Evolutionary conservation across 73 alveolate genomes (phyloP).

Genomic region (Urostyla sp.): DNA sequence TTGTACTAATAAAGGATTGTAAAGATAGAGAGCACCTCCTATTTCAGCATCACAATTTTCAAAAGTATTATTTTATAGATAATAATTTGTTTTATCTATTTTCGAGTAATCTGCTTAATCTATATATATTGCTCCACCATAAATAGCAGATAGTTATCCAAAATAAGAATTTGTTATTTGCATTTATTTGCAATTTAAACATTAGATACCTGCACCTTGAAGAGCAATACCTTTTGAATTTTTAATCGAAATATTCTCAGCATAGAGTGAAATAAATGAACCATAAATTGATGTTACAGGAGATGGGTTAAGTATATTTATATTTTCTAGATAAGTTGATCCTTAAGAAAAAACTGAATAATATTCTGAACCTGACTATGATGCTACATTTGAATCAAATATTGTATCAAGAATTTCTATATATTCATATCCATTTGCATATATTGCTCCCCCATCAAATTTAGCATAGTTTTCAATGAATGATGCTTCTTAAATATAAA

Average conservation of each 20-base stretch:
- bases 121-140: too few species aligned
- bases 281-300: conserved; percentile 33
- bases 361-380: conserved; percentile 16
- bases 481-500: neutral
- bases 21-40: conserved; percentile 45
- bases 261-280: neutral
- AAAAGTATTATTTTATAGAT: too few species aligned
- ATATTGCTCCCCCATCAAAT: conserved; percentile 52
- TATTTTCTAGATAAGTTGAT: neutral
- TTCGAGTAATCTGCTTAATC: too few species aligned
- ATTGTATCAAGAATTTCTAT: neutral
- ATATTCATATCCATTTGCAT: conserved; percentile 45
- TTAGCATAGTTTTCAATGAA: conserved; percentile 15
- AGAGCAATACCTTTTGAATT: neutral
- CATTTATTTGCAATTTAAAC: conserved; percentile 1
- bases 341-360: neutral
- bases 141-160: too few species aligned
- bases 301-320: neutral
- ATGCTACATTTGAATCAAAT: neutral
- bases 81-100: too few species aligned
- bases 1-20: neutral
- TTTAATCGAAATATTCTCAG: neutral
- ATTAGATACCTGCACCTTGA: conserved; percentile 39
- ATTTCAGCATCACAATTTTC: conserved; percentile 2
- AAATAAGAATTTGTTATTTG: neutral